Base-by-base conservation (phyloP, 2,329 filamentous ascomycete genomes). In the Pseudodiploospora longispora region DNA sequence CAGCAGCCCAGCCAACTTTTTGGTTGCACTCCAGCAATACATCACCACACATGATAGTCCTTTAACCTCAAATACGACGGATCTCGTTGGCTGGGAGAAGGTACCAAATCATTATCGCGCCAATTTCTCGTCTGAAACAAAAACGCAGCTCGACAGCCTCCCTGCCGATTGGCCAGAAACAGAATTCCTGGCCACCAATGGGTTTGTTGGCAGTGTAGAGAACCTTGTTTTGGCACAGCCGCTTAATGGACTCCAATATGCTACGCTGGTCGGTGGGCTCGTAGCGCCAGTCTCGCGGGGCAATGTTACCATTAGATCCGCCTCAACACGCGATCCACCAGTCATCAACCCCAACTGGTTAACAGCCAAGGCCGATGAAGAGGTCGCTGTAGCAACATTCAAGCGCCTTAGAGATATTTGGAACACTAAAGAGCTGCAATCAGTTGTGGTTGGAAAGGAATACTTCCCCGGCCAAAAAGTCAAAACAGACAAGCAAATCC, bases 261-360 rank as follows among this genome's bases (percentile, higher is more conserved):
- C 32, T 12, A 34, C 32, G 12, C 12, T 34, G 32, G 32, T 12
- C 32, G 32, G 64, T 68, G 56, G 52, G 56, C 56, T 37, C 55
- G 40, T 39, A 65, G 74, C 37, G 66, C 72, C 1, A 78, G 73
- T 65, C 74, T 75, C 69, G 0, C 64, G 66, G 0, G 72, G 72
- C 4, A 71, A 58, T 38, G 55, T 75, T 2, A 67, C 63, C 0
- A 60, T 75, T n/a, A 40, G 42, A 1, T 66, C 62, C 0, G 41
- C 53, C n/a, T 56, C 62, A 10, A 63, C 57, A 1, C 47, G 52
- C 1, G 62, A 66, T 6, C 50, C 53, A 3, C 71, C 71, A 0
- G 50, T 66, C 19, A 65, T 74, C 43, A 58, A 71, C 46, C 66
- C 68, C 1, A 68, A 68, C 47, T 75, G 64, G 63, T 56, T 75